phyloP scores from a whole-genome alignment of 2,329 filamentous ascomycete species.

The Ophiostoma perfectum region DNA sequence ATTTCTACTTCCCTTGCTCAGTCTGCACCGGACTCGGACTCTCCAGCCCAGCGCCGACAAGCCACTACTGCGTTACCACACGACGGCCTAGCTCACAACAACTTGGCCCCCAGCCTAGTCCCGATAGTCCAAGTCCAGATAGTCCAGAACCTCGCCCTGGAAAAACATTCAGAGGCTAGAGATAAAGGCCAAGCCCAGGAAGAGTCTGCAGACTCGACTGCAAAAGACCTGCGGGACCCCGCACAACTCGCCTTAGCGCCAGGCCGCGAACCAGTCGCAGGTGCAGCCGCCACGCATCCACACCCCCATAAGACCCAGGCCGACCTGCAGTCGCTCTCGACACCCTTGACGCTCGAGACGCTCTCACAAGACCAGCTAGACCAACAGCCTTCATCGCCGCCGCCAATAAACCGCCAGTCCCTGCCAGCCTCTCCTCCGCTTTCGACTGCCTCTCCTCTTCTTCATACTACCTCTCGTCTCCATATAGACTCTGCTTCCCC shows the following conservation, averaged over 20 bases:
- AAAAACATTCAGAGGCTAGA: not conserved
- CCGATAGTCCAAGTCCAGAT: not conserved
- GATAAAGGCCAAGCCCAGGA: not conserved
- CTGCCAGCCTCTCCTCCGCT: slow-evolving; percentile 9
- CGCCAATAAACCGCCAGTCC: slow-evolving; percentile 13
- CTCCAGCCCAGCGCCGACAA: not conserved
- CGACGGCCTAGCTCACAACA: not conserved
- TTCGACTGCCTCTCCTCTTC: not conserved
- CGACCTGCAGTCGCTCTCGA: not conserved
- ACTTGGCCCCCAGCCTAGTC: not conserved
- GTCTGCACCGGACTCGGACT: slow-evolving; percentile 1
- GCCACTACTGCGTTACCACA: not conserved
- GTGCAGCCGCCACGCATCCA: slow-evolving; percentile 15
- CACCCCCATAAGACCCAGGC: not conserved
- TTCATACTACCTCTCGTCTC: not conserved
- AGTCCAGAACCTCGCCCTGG: not conserved
- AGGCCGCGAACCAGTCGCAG: slow-evolving; percentile 18
- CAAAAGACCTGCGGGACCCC: slow-evolving; percentile 16
- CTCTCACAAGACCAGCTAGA: slow-evolving; percentile 3
- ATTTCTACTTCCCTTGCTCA: not conserved
- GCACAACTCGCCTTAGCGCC: slow-evolving; percentile 19
- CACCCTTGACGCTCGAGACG: not conserved
- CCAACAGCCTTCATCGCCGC: slow-evolving; percentile 6
- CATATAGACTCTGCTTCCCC: not conserved
- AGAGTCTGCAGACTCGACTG: not conserved